Percentiles rank a stretch among this genome's conserved stretches.
Evolutionary conservation across 805 yeast species (phyloP).

Genomic region (Citeromyces nyonsensis): DNA sequence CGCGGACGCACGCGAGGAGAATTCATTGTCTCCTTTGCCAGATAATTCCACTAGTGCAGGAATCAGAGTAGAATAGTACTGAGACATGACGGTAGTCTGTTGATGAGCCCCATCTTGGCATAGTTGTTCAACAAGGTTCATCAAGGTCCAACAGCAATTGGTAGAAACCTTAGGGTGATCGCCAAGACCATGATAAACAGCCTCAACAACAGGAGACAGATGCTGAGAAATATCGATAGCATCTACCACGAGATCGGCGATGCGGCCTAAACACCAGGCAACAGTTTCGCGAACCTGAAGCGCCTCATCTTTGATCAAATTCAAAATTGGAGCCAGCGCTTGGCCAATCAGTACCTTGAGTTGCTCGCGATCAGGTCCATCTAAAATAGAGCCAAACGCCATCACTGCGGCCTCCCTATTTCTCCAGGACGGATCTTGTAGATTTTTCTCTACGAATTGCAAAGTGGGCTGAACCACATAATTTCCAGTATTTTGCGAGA

Average conservation of each 20-base stretch:
- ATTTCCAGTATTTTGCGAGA: conserved; percentile 82
- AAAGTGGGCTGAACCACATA: conserved; percentile 78
- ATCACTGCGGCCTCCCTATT: conserved; percentile 93
- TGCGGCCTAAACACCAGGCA: conserved; percentile 96
- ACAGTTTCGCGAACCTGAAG: conserved; percentile 92
- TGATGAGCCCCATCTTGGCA: conserved; percentile 32
- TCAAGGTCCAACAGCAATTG: conserved; percentile 96
- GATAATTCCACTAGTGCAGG: conserved; percentile 60
- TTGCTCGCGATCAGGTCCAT: conserved; percentile 76
- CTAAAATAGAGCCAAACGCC: conserved; percentile 96
- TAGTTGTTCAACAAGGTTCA: conserved; percentile 80
- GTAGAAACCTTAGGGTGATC: conserved; percentile 91
- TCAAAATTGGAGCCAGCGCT: conserved; percentile 70
- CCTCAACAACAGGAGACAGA: conserved; percentile 58
- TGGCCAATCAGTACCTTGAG: conserved; percentile 55
- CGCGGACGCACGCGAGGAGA: conserved; percentile 86
- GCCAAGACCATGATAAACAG: conserved; percentile 64
- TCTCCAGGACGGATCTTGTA: conserved; percentile 57
- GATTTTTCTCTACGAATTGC: conserved; percentile 66
- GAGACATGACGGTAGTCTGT: conserved; percentile 52
- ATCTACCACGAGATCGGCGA: conserved; percentile 73
- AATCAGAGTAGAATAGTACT: conserved; percentile 52
- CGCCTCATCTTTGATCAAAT: conserved; percentile 56
- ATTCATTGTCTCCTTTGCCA: conserved; percentile 66
- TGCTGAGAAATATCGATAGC: conserved; percentile 54